Evolutionary conservation across 2,329 filamentous ascomycete genomes (phyloP), one percentile per base, ranked within the genome.

Genomic region (Coniella vitis): DNA sequence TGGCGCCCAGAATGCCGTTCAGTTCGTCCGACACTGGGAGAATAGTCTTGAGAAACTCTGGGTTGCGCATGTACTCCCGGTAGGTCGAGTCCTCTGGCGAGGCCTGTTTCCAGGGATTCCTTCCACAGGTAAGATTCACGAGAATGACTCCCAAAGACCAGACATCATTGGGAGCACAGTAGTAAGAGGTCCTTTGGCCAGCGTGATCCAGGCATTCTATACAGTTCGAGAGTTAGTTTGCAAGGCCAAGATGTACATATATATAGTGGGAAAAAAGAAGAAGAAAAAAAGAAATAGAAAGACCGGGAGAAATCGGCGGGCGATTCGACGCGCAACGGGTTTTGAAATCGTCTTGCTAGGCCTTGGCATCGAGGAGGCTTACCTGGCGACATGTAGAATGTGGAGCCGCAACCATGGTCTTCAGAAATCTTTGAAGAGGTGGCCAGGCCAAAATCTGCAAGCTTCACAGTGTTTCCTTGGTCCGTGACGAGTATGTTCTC

Each of bases 301-400:
- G 13, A 21, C 21, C 12, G 49, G 41, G 46, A 54, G 61, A 49
- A 60, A 56, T 60, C 54, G 51, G 54, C n/a, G n/a, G n/a, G n/a
- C n/a, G n/a, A n/a, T 45, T 44, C 38, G 42, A 35, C 21, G 44
- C 38, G 38, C 25, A 37, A 32, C 7, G 38, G 45, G 37, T 29
- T 17, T 20, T 36, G 13, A 22, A 16, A 25, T 48, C 45, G 29
- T 45, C 16, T 32, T 39, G 31, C 42, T 19, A 40, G 38, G 44
- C 48, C 51, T 42, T 29, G 25, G 16, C 13, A 32, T 45, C 38
- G 42, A 55, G 41, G 52, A 56, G 56, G 73, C 80, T 67, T 86
- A 96, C 91, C 91, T 80, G 93, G 93, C 63, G 90, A 95, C 93
- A 97, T 98, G 73, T 98, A 98, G 63, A 97, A 97, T 13, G 91